Evolutionary conservation across 2,329 filamentous ascomycete genomes (phyloP).

Genomic region (Escovopsis sp.): DNA sequence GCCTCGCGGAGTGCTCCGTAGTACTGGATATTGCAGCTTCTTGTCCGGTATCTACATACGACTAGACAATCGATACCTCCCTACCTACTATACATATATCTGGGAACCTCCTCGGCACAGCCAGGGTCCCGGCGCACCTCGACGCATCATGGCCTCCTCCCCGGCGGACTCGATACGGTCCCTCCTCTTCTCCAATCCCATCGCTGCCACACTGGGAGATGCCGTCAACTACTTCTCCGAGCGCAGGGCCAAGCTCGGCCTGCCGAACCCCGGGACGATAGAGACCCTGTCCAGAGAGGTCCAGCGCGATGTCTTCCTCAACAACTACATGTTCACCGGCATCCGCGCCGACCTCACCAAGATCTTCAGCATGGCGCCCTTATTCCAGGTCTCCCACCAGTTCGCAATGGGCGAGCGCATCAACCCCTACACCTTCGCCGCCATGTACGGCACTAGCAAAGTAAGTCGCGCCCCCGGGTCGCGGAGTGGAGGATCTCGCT

Average conservation of each 20-base stretch:
- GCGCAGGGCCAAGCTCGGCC: conserved; percentile 71
- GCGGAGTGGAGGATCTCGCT: neutral
- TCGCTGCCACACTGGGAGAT: conserved; percentile 56
- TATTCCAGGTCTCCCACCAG: conserved; percentile 96
- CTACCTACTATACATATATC: conserved; percentile 1
- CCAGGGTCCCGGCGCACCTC: conserved; percentile 12
- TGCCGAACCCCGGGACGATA: conserved; percentile 84
- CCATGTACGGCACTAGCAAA: conserved; percentile 84
- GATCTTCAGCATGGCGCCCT: conserved; percentile 79
- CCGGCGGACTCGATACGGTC: conserved; percentile 38
- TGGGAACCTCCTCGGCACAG: neutral
- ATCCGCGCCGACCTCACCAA: conserved; percentile 94
- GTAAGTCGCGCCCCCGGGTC: conserved; percentile 30
- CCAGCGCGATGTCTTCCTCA: conserved; percentile 88
- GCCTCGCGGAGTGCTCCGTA: too few relatives aligned
- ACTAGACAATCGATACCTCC: neutral
- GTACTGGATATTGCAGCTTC: too few relatives aligned
- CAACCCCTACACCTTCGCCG: conserved; percentile 89
- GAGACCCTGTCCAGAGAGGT: conserved; percentile 85
- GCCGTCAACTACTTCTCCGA: conserved; percentile 70
- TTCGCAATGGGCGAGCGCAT: conserved; percentile 88
- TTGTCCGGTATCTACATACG: neutral
- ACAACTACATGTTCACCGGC: conserved; percentile 93
- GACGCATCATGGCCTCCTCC: conserved; percentile 34
- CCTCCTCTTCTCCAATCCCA: conserved; percentile 59